A percentile compares a stretch with the other conserved stretches of the same genome.
These are phyloP conservation scores for Candida gigantensis DNA, from an alignment of 1,139 yeast genomes.

Conservation along the genomic window DNA sequence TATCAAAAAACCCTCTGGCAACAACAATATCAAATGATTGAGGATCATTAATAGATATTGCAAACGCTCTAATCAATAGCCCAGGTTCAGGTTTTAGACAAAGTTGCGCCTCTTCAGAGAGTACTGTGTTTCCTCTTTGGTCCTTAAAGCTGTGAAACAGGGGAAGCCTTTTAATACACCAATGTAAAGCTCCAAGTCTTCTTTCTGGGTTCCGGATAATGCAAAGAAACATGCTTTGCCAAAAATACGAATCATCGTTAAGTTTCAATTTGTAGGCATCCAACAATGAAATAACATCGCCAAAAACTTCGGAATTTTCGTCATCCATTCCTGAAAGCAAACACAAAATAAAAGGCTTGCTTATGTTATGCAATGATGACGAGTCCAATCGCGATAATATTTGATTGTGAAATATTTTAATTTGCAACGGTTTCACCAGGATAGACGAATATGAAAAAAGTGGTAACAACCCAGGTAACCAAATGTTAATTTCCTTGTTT, in stretches of 20 bases:
- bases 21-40: conserved; percentile 59
- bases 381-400: conserved; percentile 53
- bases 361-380: conserved; percentile 48
- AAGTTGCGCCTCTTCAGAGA: conserved; percentile 57
- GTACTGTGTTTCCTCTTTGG: conserved; percentile 8
- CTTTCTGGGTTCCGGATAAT: conserved; percentile 78
- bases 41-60: conserved; percentile 58
- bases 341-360: conserved; percentile 72
- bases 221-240: conserved; percentile 80
- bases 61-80: conserved; percentile 69
- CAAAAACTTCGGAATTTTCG: conserved; percentile 81
- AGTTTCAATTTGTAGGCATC: conserved; percentile 61
- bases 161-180: conserved; percentile 73
- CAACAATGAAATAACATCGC: conserved; percentile 57
- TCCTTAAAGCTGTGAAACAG: conserved; percentile 27
- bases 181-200: conserved; percentile 78
- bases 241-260: conserved; percentile 72
- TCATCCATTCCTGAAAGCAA: conserved; percentile 89
- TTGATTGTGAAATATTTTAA: conserved; percentile 58
- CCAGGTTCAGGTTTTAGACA: conserved; percentile 79
- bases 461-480: conserved; percentile 92
- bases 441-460: conserved; percentile 85
- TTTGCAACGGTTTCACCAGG: conserved; percentile 76
- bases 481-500: conserved; percentile 55
- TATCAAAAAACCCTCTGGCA: conserved; percentile 86